Base-by-base conservation (phyloP, 495 filamentous ascomycete genomes). In the Hypoxylon crocopeplum region DNA sequence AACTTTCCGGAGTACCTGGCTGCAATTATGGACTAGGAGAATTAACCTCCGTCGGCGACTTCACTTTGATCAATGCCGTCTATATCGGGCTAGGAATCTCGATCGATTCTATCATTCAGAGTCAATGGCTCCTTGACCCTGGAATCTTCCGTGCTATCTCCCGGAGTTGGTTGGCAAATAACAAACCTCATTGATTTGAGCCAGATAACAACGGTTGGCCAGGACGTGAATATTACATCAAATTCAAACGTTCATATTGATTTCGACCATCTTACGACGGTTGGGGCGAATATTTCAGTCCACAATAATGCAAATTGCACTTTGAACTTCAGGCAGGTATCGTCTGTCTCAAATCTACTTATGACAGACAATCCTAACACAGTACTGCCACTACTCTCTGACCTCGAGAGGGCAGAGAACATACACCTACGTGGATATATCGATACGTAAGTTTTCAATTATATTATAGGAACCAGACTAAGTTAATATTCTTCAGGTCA, bases 391-490 rank as follows among this genome's bases (percentile, higher is more conserved):
- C 7, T 32, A 21, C 25, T 47, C 11, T 15, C 41, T 17, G 2
- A 36, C 5, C 20, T 56, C 13, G 3, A 40, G 29, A 48, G 16
- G 11, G 52, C 27, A 3, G 42, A 39, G 0, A 48, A 21, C 12
- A 56, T 56, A 13, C 22, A 48, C 19, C 42, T 56, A 2, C 52
- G 41, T 11, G 52, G 52, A 30, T 39, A 48, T 38, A 56, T 48
- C 10, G 33, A 48, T 16, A 48, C 33, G 52, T 48, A 48, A 7
- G 39, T 40, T 5, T 24, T 19, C 24, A 8, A 3, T 4, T 27
- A 27, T 27, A 27, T 27, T 8, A 27, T 27, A 8, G 24, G 4
- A 27, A 3, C 8, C 24, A 27, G 24, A 32, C 39, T n/a, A 47
- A 38, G 11, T 8, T 19, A 37, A n/a, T n/a, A n/a, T n/a, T 38